Conservation (phyloP, 1,284 basidiomycete species). For the Fomitopsis schrenkii region DNA sequence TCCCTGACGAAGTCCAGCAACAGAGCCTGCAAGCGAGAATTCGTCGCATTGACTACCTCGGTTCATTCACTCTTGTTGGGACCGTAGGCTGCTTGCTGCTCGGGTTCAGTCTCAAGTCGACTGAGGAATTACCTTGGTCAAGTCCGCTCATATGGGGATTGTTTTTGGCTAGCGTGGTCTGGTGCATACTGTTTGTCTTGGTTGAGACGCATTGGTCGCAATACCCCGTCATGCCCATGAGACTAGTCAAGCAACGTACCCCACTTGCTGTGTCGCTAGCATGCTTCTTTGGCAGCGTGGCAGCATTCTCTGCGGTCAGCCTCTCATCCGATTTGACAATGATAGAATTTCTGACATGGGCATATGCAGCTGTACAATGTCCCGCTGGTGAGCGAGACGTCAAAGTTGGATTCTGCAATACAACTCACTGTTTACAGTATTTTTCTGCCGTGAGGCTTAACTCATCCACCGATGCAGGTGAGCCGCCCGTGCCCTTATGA, state of each 20-base stretch:
- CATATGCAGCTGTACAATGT: slow-evolving; percentile 73
- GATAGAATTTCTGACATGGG: not conserved
- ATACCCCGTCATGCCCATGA: slow-evolving; percentile 84
- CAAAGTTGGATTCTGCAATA: not conserved
- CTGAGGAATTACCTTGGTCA: slow-evolving; percentile 77
- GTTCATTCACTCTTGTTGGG: slow-evolving; percentile 73
- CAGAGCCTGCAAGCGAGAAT: slow-evolving; percentile 62
- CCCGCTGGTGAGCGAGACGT: slow-evolving; percentile 54
- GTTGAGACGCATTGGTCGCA: slow-evolving; percentile 73
- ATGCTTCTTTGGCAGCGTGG: slow-evolving; percentile 75
- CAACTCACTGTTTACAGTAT: slow-evolving; percentile 40
- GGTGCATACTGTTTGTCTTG: slow-evolving; percentile 56
- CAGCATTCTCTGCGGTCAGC: slow-evolving; percentile 77
- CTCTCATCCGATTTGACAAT: not conserved
- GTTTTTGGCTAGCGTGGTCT: slow-evolving; percentile 52
- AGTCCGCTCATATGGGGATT: slow-evolving; percentile 67
- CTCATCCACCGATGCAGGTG: slow-evolving; percentile 70
- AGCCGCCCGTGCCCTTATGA: slow-evolving; percentile 16
- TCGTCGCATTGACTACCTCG: slow-evolving; percentile 77
- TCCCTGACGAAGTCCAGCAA: slow-evolving; percentile 56
- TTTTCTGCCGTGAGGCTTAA: slow-evolving; percentile 82
- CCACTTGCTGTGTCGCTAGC: slow-evolving; percentile 77
- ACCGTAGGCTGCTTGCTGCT: slow-evolving; percentile 74
- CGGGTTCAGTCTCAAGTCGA: slow-evolving; percentile 76
- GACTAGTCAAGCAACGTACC: slow-evolving; percentile 69